Evolutionary conservation across 73 alveolate species (phyloP).

Genomic region (Tetrahymena borealis): DNA sequence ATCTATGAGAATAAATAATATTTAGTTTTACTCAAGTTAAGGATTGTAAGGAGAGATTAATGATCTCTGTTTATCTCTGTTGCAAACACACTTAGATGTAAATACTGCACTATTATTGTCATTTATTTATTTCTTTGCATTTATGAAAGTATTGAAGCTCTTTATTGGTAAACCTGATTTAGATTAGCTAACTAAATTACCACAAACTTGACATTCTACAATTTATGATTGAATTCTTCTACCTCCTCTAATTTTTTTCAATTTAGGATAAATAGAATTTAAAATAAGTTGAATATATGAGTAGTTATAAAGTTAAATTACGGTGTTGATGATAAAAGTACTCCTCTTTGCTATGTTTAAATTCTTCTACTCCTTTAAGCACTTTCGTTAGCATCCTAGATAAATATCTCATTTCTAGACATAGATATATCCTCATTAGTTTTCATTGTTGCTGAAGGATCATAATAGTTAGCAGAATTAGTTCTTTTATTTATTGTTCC

Average conservation of each 20-base stretch:
- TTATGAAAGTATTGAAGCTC: background rate
- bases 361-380: background rate
- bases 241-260: background rate
- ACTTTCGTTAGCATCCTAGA: background rate
- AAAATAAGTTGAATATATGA: background rate
- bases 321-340: background rate
- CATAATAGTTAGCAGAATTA: background rate
- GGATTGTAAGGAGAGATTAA: background rate
- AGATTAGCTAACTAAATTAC: background rate
- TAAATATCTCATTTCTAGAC: background rate
- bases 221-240: too few species aligned
- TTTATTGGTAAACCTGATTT: background rate
- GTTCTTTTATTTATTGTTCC: background rate
- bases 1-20: background rate
- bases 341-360: background rate
- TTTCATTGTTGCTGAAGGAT: background rate
- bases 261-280: background rate
- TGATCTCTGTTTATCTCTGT: background rate
- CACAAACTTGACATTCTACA: background rate
- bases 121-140: background rate
- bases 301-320: background rate
- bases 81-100: background rate
- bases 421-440: background rate
- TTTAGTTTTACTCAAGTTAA: background rate
- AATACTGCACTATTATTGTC: background rate